Evolutionary conservation across 768 basidiomycete genomes (phyloP).

Genomic region (Chalciporus sphaerocephalus): DNA sequence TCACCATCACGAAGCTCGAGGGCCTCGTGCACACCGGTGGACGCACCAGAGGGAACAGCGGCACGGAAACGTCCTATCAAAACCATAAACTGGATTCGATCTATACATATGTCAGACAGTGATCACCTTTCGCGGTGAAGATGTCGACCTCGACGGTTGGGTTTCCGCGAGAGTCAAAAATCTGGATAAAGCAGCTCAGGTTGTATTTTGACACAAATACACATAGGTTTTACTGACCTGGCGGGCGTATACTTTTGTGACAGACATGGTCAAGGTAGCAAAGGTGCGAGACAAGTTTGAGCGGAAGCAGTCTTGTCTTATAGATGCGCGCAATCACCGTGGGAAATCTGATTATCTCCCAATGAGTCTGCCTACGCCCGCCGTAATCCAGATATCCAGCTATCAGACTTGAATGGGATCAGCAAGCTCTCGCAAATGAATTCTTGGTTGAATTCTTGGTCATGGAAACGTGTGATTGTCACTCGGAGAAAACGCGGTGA

Average conservation of each 20-base stretch:
- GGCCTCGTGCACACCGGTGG: constrained; percentile 96
- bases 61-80: constrained; percentile 83
- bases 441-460: too few relatives aligned
- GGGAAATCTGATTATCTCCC: constrained; percentile 39
- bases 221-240: constrained; percentile 51
- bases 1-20: constrained; percentile 98
- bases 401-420: too few relatives aligned
- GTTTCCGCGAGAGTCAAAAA: constrained; percentile 99
- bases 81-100: constrained; percentile 11
- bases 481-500: constrained; percentile 8
- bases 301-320: constrained; percentile 20
- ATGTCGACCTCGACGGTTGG: constrained; percentile 95
- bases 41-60: constrained; percentile 96
- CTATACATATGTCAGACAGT: not conserved
- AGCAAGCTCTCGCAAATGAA: constrained; percentile 10
- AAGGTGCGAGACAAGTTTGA: constrained; percentile 10
- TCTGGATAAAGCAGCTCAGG: constrained; percentile 45
- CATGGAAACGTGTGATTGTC: not conserved
- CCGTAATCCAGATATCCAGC: too few relatives aligned
- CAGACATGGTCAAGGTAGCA: constrained; percentile 65
- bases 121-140: constrained; percentile 77
- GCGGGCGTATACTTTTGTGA: constrained; percentile 88
- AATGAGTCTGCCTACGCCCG: constrained; percentile 9
- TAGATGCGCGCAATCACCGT: constrained; percentile 21
- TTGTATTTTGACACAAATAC: not conserved